phyloP scores from a whole-genome alignment of 441 rosid genomes.

The Metrosideros polymorpha region DNA sequence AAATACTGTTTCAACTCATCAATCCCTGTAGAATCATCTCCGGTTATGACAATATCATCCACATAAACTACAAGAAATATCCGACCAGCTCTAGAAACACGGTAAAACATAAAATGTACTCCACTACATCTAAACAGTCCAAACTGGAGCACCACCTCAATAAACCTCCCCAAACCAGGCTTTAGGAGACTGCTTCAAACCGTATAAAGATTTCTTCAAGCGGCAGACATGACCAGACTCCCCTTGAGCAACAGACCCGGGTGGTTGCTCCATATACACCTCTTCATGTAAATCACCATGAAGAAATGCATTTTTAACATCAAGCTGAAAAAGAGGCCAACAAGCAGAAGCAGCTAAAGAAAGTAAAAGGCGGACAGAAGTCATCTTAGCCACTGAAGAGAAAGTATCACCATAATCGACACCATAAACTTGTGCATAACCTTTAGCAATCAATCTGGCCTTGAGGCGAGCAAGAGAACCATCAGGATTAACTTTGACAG shows the following conservation, averaged over 20 bases:
- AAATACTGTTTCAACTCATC: no score
- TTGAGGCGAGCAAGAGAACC: neutral
- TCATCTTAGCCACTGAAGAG: neutral
- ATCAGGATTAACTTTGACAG: neutral
- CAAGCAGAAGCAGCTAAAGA: neutral
- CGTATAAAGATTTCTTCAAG: neutral
- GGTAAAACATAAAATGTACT: neutral
- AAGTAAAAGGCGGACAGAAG: neutral
- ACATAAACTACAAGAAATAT: no score
- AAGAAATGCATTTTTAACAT: no score
- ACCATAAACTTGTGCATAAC: neutral
- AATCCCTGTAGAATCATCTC: neutral
- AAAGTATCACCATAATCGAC: neutral
- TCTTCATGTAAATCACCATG: neutral
- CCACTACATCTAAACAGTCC: no score
- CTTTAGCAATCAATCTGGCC: neutral
- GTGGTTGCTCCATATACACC: neutral
- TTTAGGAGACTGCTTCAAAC: neutral
- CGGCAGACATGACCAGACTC: neutral
- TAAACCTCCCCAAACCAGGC: neutral
- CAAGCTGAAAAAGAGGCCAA: neutral
- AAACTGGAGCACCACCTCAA: no score
- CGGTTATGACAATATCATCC: neutral
- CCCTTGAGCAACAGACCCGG: neutral
- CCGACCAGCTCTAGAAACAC: neutral